phyloP scores from a whole-genome alignment of 2,329 filamentous ascomycete species.

The Plectosphaerella sp. region DNA sequence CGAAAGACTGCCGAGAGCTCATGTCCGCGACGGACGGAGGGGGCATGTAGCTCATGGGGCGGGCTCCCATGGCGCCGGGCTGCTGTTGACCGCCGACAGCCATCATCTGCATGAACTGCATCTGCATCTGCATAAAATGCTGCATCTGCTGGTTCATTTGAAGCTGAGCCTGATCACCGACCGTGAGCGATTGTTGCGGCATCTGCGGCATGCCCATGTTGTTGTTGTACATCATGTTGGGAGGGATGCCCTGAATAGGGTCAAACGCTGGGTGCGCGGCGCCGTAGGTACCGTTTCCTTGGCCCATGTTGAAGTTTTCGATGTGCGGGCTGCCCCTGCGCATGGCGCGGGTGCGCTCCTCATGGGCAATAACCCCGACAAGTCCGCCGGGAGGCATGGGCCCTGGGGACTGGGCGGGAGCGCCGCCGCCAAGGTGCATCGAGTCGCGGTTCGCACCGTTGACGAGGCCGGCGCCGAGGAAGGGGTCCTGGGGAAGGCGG shows the following conservation, averaged over 20 bases:
- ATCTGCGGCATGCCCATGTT: conserved; percentile 27
- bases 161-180: conserved; percentile 69
- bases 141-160: conserved; percentile 81
- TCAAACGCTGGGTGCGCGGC: conserved; percentile 36
- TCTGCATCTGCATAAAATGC: conserved; percentile 89
- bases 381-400: conserved; percentile 58
- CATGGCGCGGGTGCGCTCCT: conserved; percentile 75
- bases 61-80: conserved; percentile 18
- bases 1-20: conserved; percentile 36
- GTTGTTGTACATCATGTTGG: conserved; percentile 32
- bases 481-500: conserved; percentile 79
- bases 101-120: conserved; percentile 92
- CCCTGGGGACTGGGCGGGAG: conserved; percentile 32
- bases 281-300: conserved; percentile 28
- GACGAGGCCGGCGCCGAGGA: conserved; percentile 73
- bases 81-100: conserved; percentile 32
- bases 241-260: conserved; percentile 43
- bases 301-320: conserved; percentile 40
- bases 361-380: conserved; percentile 81
- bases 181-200: conserved; percentile 43
- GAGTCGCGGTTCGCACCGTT: conserved; percentile 71
- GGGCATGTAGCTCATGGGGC: conserved; percentile 31
- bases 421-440: conserved; percentile 61
- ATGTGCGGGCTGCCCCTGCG: conserved; percentile 73
- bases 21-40: conserved; percentile 36